Evolutionary conservation across 1,284 basidiomycete species (phyloP).

Genomic region (Leccinum solheimii): DNA sequence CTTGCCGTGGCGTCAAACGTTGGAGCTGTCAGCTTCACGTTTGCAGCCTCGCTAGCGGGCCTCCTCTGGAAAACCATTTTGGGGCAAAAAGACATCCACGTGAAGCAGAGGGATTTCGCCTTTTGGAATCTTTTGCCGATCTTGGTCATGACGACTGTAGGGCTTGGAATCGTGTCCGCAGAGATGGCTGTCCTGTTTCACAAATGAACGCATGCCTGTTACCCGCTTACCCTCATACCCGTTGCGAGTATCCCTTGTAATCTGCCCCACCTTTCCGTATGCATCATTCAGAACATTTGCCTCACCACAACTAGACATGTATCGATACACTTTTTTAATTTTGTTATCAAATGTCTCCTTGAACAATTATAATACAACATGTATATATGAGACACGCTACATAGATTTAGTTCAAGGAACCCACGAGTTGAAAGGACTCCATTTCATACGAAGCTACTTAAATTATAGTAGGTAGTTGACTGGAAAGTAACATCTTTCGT

Average conservation of each 20-base stretch:
- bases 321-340: conserved; percentile 3
- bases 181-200: conserved; percentile 62
- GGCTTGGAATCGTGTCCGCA: conserved; percentile 57
- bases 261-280: not conserved
- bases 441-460: not conserved
- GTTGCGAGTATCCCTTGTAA: not conserved
- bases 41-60: conserved; percentile 88
- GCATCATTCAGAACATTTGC: not conserved
- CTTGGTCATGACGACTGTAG: conserved; percentile 51
- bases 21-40: conserved; percentile 90
- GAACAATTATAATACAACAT: not conserved
- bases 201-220: not conserved
- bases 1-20: conserved; percentile 88
- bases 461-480: not conserved
- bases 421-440: not conserved
- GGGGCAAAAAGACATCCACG: conserved; percentile 71
- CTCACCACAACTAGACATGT: conserved; percentile 13
- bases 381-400: not conserved
- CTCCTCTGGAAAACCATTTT: conserved; percentile 86
- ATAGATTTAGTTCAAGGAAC: not conserved
- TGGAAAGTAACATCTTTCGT: not conserved
- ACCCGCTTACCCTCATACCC: not conserved
- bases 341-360: not conserved
- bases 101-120: conserved; percentile 72
- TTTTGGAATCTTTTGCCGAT: conserved; percentile 69